phyloP scores from a whole-genome alignment of 768 basidiomycete species.

The Collybia mongolica region DNA sequence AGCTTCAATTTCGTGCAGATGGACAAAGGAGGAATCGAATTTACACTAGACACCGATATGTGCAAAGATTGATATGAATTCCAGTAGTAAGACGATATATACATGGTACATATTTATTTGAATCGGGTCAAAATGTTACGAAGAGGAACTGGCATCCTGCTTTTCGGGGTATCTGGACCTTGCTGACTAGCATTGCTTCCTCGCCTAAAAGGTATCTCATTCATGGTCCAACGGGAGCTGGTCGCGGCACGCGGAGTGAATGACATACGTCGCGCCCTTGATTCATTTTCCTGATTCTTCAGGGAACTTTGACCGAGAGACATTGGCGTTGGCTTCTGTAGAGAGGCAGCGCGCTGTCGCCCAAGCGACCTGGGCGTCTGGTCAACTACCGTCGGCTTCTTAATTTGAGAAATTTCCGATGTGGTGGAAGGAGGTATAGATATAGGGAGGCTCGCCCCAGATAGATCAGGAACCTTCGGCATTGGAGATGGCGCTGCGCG shows the following conservation, averaged over 20 bases:
- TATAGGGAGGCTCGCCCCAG: background rate
- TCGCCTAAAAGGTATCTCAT: conserved; percentile 32
- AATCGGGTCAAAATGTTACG: conserved; percentile 47
- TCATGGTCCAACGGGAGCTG: conserved; percentile 25
- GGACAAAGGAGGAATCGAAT: background rate
- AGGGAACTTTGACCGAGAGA: conserved; percentile 33
- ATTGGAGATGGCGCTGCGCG: background rate
- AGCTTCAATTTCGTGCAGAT: background rate
- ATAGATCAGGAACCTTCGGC: background rate
- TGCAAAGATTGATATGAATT: too few relatives aligned
- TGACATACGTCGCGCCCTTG: conserved; percentile 11
- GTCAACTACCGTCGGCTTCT: conserved; percentile 2
- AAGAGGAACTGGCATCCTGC: conserved; percentile 44
- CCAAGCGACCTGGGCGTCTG: conserved; percentile 6
- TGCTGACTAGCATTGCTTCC: conserved; percentile 16
- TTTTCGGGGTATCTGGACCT: conserved; percentile 26
- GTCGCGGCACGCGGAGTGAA: conserved; percentile 15
- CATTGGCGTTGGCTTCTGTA: conserved; percentile 9
- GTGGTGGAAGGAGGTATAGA: conserved; percentile 5
- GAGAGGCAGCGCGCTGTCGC: conserved; percentile 9
- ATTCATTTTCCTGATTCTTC: conserved; percentile 13
- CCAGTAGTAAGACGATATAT: too few relatives aligned
- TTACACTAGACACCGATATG: too few relatives aligned
- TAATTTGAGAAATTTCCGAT: background rate
- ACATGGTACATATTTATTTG: conserved; percentile 24